A percentile compares a stretch with the other conserved stretches of the same genome.
These are phyloP conservation scores for Lentithecium fluviatile DNA, from an alignment of 495 filamentous ascomycete genomes.

Conservation along the genomic window DNA sequence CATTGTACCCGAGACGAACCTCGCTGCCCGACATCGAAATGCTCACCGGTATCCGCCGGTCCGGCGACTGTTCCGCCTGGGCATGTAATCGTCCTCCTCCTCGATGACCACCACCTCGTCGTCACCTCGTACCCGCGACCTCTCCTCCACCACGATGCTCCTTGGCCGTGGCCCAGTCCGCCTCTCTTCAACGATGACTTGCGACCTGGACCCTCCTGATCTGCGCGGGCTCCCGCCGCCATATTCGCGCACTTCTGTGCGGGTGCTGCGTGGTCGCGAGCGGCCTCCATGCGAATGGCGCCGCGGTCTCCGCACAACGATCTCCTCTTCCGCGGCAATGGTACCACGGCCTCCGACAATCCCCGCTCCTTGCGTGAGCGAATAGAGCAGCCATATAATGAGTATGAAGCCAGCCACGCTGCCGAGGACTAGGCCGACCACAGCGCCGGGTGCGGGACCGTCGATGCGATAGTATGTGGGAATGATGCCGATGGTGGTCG, in stretches of 20 bases:
- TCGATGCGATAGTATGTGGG: constrained; percentile 35
- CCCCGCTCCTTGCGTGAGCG: constrained; percentile 27
- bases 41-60: constrained; percentile 41
- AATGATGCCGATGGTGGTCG: constrained; percentile 21
- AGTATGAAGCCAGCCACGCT: constrained; percentile 79
- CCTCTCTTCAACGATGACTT: constrained; percentile 35
- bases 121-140: constrained; percentile 44
- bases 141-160: constrained; percentile 43
- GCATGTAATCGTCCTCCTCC: constrained; percentile 40
- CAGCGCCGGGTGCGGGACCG: constrained; percentile 64
- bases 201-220: neutral
- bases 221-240: constrained; percentile 38
- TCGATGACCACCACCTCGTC: constrained; percentile 48
- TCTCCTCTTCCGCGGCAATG: constrained; percentile 34
- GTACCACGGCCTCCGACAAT: constrained; percentile 6
- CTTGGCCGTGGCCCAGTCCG: constrained; percentile 28
- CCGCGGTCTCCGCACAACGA: constrained; percentile 26
- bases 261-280: constrained; percentile 32
- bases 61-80: constrained; percentile 37
- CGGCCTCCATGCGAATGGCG: constrained; percentile 28
- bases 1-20: no score
- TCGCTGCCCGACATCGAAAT: no score
- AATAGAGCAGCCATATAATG: constrained; percentile 67
- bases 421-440: constrained; percentile 84
- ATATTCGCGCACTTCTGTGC: constrained; percentile 39